These are phyloP conservation scores for Vitellaria paradoxa DNA, from an alignment of 179 eudicot species.

Conservation along the genomic window DNA sequence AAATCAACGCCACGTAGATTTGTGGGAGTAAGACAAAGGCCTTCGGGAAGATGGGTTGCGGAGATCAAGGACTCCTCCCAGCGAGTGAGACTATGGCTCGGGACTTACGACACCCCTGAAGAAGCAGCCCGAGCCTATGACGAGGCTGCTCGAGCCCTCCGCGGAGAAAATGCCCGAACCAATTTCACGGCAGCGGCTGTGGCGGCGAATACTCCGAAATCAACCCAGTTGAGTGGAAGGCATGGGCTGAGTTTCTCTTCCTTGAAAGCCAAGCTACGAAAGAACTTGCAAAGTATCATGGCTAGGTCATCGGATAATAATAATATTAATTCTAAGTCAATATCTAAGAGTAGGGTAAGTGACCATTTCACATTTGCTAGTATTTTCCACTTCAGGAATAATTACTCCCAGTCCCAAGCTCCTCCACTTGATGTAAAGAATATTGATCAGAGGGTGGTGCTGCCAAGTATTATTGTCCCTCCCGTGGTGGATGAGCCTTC, in stretches of 20 bases:
- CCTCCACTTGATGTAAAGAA: slow-evolving; percentile 20
- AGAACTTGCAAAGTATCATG: slow-evolving; percentile 40
- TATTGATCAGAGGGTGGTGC: slow-evolving; percentile 34
- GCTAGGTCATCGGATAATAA: slow-evolving; percentile 35
- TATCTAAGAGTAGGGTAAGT: slow-evolving; percentile 37
- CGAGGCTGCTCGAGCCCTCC: slow-evolving; percentile 48
- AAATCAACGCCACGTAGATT: slow-evolving; percentile 29
- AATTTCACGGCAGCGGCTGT: slow-evolving; percentile 27
- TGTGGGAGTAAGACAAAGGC: slow-evolving; percentile 50
- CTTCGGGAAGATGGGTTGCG: slow-evolving; percentile 58
- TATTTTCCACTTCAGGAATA: slow-evolving; percentile 31
- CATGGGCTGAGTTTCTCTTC: slow-evolving; percentile 40
- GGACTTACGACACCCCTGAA: slow-evolving; percentile 55
- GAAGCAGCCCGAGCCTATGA: slow-evolving; percentile 59
- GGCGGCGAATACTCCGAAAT: not conserved
- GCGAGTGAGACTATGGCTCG: slow-evolving; percentile 49
- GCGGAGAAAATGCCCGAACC: slow-evolving; percentile 50
- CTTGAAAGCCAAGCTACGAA: slow-evolving; percentile 41
- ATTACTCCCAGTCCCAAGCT: slow-evolving; percentile 17
- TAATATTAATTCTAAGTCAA: slow-evolving; percentile 1
- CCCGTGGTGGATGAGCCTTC: slow-evolving; percentile 13
- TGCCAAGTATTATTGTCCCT: slow-evolving; percentile 50
- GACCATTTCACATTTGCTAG: slow-evolving; percentile 57
- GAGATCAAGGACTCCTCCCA: slow-evolving; percentile 57
- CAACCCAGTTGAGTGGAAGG: slow-evolving; percentile 2